Percentiles rank a stretch among this genome's conserved stretches.
phyloP scores from a whole-genome alignment of 805 yeast genomes.

The Sugiyamaella marilandica region DNA sequence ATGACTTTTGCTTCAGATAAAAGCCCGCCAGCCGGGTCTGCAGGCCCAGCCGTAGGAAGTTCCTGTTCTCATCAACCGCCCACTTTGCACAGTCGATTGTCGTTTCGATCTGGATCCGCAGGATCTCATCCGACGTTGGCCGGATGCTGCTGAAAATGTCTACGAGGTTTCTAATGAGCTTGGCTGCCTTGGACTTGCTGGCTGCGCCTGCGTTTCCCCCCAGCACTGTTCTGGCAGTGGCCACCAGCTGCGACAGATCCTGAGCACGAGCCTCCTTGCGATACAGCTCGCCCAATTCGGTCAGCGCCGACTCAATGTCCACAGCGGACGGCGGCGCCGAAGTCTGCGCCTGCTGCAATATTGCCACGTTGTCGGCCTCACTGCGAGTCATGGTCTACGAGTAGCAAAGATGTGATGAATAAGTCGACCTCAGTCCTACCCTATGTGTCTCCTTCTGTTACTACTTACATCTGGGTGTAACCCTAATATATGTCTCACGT shows the following conservation, averaged over 20 bases:
- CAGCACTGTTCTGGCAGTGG: constrained; percentile 65
- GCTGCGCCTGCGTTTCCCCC: constrained; percentile 54
- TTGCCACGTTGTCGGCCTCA: not conserved
- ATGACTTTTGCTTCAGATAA: constrained; percentile 59
- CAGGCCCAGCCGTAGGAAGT: constrained; percentile 82
- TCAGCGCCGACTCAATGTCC: constrained; percentile 42
- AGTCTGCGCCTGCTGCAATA: not conserved
- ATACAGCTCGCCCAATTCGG: constrained; percentile 73
- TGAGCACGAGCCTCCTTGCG: constrained; percentile 43
- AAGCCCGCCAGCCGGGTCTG: constrained; percentile 78
- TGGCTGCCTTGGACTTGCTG: constrained; percentile 83
- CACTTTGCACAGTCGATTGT: constrained; percentile 80
- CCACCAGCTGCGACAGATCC: constrained; percentile 57
- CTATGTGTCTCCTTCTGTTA: too few relatives aligned
- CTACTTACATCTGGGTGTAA: too few relatives aligned
- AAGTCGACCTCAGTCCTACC: not conserved
- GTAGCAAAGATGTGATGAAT: not conserved
- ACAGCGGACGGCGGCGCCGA: not conserved
- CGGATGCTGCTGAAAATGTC: constrained; percentile 57
- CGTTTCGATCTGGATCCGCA: constrained; percentile 66
- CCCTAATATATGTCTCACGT: too few relatives aligned
- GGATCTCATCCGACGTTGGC: constrained; percentile 9
- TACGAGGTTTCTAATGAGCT: constrained; percentile 74
- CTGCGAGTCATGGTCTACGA: not conserved
- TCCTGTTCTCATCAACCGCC: constrained; percentile 77